A percentile compares a stretch with the other conserved stretches of the same genome.
These are phyloP conservation scores for Globisporangium paddicum DNA, from an alignment of 352 stramenopile genomes.

Conservation along the genomic window DNA sequence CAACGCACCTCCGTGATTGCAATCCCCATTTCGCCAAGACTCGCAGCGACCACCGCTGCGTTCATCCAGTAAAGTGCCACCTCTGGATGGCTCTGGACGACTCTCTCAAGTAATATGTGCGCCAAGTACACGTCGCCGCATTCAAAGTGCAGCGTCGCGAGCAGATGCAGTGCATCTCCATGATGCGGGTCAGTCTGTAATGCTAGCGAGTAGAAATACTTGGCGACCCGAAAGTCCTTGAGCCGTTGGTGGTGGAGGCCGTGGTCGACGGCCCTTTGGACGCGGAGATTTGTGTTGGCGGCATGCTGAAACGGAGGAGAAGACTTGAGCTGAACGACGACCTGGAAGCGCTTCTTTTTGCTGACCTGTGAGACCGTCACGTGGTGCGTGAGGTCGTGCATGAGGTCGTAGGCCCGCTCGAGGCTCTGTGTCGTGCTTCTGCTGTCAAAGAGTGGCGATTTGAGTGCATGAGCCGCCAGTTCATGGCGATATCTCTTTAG, in stretches of 20 bases:
- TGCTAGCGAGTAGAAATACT: conserved; percentile 27
- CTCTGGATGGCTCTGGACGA: conserved; percentile 15
- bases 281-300: conserved; percentile 5
- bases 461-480: conserved; percentile 26
- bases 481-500: conserved; percentile 22
- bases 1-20: not conserved
- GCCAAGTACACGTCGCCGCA: conserved; percentile 13
- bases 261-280: conserved; percentile 16
- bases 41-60: not conserved
- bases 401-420: conserved; percentile 60
- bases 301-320: not conserved
- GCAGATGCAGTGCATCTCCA: conserved; percentile 42
- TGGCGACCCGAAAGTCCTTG: conserved; percentile 17
- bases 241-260: conserved; percentile 28
- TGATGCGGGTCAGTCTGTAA: conserved; percentile 5
- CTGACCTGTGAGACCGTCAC: not conserved
- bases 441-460: conserved; percentile 73
- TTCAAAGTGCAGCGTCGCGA: conserved; percentile 31
- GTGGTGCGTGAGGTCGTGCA: conserved; percentile 50
- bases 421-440: conserved; percentile 46
- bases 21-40: not conserved
- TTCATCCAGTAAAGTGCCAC: conserved; percentile 28
- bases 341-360: conserved; percentile 21
- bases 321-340: conserved; percentile 34
- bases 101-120: conserved; percentile 16